Conservation (phyloP, 495 filamentous ascomycete species). For the Aspergillus ellipticus region DNA sequence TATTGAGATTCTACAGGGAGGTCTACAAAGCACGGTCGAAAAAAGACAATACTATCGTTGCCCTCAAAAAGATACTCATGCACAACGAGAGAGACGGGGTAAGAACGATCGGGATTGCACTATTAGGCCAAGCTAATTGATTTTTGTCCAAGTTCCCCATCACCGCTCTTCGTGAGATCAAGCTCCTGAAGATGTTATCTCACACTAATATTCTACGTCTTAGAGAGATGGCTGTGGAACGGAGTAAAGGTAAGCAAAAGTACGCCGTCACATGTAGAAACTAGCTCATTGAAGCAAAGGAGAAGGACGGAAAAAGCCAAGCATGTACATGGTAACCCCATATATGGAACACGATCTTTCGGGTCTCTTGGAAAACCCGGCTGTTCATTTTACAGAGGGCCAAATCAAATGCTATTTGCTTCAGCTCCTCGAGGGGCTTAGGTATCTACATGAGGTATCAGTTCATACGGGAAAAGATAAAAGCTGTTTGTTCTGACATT, state of each 20-base stretch:
- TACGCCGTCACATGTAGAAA: background rate
- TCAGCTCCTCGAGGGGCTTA: conserved; percentile 84
- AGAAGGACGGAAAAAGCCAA: conserved; percentile 76
- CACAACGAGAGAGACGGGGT: conserved; percentile 95
- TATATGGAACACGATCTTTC: conserved; percentile 99
- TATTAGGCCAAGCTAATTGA: conserved; percentile 8
- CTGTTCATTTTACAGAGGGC: conserved; percentile 75
- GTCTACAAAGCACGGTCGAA: conserved; percentile 85
- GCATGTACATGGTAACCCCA: conserved; percentile 97
- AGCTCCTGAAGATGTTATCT: conserved; percentile 87
- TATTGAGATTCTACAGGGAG: conserved; percentile 52
- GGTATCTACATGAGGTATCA: conserved; percentile 77
- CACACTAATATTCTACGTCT: conserved; percentile 85
- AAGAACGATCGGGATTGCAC: conserved; percentile 22
- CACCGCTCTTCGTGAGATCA: conserved; percentile 96
- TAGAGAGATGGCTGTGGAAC: conserved; percentile 94
- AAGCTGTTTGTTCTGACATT: conserved; percentile 12
- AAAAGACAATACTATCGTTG: conserved; percentile 67
- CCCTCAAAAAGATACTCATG: conserved; percentile 96
- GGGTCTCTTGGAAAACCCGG: conserved; percentile 90
- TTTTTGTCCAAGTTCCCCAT: conserved; percentile 71
- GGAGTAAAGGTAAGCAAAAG: conserved; percentile 52
- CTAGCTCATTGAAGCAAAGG: conserved; percentile 30
- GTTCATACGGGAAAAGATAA: background rate
- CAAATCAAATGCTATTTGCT: conserved; percentile 98